phyloP scores from a whole-genome alignment of 208 protist genomes.

The Leishmania martiniquensis region DNA sequence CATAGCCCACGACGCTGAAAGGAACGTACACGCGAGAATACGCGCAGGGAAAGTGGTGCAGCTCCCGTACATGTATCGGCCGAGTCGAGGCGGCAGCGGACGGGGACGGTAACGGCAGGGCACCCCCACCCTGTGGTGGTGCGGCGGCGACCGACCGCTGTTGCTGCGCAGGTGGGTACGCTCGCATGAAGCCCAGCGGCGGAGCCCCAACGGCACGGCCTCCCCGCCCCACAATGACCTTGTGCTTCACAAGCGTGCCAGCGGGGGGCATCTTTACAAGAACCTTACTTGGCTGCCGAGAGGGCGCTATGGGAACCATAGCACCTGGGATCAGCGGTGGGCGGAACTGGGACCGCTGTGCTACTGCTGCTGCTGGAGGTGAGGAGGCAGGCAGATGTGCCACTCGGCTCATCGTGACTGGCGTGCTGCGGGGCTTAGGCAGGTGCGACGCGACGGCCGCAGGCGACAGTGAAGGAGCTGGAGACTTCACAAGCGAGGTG shows the following conservation, averaged over 20 bases:
- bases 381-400: background rate
- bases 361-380: background rate
- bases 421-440: background rate
- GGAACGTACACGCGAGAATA: constrained; percentile 48
- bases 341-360: background rate
- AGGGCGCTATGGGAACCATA: background rate
- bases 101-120: background rate
- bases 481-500: background rate
- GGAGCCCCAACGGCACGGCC: background rate
- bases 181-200: background rate
- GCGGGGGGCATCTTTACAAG: background rate
- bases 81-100: background rate
- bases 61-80: constrained; percentile 40
- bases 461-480: background rate
- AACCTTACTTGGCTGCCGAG: background rate
- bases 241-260: background rate
- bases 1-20: constrained; percentile 45
- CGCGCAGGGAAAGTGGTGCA: constrained; percentile 59
- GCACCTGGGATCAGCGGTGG: background rate
- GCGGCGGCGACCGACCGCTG: background rate
- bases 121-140: background rate
- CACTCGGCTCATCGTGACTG: background rate
- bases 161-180: background rate
- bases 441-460: background rate
- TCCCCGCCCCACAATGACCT: background rate